These are phyloP conservation scores for Aristolochia fimbriata DNA, from an alignment of 164 flowering plant genomes.

Conservation along the genomic window DNA sequence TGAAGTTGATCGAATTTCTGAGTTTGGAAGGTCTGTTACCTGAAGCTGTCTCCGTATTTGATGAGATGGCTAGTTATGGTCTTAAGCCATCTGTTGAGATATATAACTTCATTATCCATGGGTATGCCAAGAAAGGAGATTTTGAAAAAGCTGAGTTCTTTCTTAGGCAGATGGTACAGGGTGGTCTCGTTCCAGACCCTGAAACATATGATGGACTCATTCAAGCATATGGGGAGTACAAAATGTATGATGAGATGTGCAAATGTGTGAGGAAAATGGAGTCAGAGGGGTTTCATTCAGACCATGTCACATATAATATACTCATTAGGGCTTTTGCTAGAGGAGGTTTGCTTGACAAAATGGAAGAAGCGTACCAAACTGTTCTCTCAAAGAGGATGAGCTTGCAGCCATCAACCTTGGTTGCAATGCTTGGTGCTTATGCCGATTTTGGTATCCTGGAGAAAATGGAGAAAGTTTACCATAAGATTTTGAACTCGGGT, in stretches of 20 bases:
- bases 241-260: conserved; percentile 55
- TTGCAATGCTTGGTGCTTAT: conserved; percentile 60
- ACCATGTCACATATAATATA: conserved; percentile 40
- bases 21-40: conserved; percentile 29
- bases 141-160: conserved; percentile 31
- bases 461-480: conserved; percentile 43
- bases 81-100: conserved; percentile 25
- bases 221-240: conserved; percentile 38
- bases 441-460: conserved; percentile 30
- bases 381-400: conserved; percentile 26
- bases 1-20: conserved; percentile 31
- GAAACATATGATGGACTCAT: conserved; percentile 42
- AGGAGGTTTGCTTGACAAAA: conserved; percentile 41
- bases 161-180: conserved; percentile 34
- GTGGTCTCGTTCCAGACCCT: conserved; percentile 17
- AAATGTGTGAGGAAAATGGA: conserved; percentile 46
- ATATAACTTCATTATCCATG: conserved; percentile 40
- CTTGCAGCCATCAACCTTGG: conserved; percentile 29
- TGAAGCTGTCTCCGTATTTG: conserved; percentile 23
- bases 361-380: conserved; percentile 35
- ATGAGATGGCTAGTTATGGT: conserved; percentile 25
- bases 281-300: conserved; percentile 30
- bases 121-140: conserved; percentile 28
- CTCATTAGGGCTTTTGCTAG: conserved; percentile 40
- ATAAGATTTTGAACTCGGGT: conserved; percentile 22